Conservation (phyloP, 768 basidiomycete genomes). For the Neoboletus brunneissimus region DNA sequence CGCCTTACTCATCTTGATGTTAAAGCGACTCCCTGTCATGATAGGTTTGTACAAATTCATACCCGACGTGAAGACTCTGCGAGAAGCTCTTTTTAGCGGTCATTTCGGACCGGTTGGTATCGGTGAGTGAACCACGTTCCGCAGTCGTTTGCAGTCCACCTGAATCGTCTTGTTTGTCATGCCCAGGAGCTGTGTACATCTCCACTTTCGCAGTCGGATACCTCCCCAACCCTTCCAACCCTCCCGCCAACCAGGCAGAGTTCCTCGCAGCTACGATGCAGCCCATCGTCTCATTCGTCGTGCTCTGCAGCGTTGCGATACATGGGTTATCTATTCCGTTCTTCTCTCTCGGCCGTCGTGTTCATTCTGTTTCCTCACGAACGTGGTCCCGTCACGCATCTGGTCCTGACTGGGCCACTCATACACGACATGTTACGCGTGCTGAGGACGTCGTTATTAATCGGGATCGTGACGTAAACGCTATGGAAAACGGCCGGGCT, state of each 20-base stretch:
- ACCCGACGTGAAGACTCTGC: constrained; percentile 91
- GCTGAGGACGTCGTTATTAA: constrained; percentile 84
- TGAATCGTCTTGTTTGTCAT: neutral
- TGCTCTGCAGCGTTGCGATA: constrained; percentile 82
- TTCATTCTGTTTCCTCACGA: constrained; percentile 74
- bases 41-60: constrained; percentile 87
- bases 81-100: constrained; percentile 92
- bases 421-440: constrained; percentile 65
- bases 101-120: constrained; percentile 92
- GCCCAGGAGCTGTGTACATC: constrained; percentile 84
- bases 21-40: constrained; percentile 83
- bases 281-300: constrained; percentile 94
- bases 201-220: constrained; percentile 72
- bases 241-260: constrained; percentile 57
- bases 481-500: constrained; percentile 49
- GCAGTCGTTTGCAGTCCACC: neutral
- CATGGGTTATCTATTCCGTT: constrained; percentile 93
- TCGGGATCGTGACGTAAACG: constrained; percentile 53
- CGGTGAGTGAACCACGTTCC: constrained; percentile 38
- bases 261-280: constrained; percentile 75
- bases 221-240: constrained; percentile 45
- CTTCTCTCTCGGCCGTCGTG: constrained; percentile 87
- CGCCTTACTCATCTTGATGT: constrained; percentile 74
- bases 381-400: constrained; percentile 83
- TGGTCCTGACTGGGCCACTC: constrained; percentile 80